These are phyloP conservation scores for Lepidopterella palustris DNA, from an alignment of 495 filamentous ascomycete genomes.

Conservation along the genomic window DNA sequence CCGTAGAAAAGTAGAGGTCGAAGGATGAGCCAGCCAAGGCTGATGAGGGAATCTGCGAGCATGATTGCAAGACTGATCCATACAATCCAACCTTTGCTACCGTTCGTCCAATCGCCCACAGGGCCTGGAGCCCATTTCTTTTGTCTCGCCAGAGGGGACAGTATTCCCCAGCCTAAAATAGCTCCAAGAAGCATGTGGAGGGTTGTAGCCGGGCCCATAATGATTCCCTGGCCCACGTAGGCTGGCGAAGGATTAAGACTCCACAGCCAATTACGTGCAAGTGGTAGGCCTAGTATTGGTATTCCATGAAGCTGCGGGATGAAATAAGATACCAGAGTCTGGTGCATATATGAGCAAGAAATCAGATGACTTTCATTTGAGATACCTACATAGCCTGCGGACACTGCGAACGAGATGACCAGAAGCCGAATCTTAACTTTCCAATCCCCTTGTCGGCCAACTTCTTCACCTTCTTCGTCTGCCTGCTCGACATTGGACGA, in stretches of 20 bases:
- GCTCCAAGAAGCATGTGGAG: slow-evolving; percentile 94
- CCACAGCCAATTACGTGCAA: slow-evolving; percentile 86
- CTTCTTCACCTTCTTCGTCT: slow-evolving; percentile 28
- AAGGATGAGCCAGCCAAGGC: slow-evolving; percentile 70
- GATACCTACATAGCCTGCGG: slow-evolving; percentile 46
- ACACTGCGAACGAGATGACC: slow-evolving; percentile 51
- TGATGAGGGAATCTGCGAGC: slow-evolving; percentile 87
- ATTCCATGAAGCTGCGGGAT: slow-evolving; percentile 76
- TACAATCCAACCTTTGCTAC: slow-evolving; percentile 97
- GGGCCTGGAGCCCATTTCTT: slow-evolving; percentile 84
- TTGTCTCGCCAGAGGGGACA: slow-evolving; percentile 80
- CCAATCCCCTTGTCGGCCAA: slow-evolving; percentile 48
- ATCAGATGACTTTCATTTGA: not conserved
- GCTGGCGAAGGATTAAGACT: slow-evolving; percentile 91
- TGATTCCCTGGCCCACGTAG: slow-evolving; percentile 80
- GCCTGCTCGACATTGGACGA: slow-evolving; percentile 7
- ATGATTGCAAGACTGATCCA: slow-evolving; percentile 95
- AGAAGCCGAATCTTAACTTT: slow-evolving; percentile 56
- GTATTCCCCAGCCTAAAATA: slow-evolving; percentile 80
- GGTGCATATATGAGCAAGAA: slow-evolving; percentile 5
- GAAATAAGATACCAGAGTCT: slow-evolving; percentile 90
- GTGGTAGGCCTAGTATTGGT: slow-evolving; percentile 69
- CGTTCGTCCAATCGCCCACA: slow-evolving; percentile 79
- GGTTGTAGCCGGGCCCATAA: slow-evolving; percentile 88
- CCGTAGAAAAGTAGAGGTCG: slow-evolving; percentile 49